phyloP scores from a whole-genome alignment of 31 red algal genomes.

The Porphyra umbilicalis region DNA sequence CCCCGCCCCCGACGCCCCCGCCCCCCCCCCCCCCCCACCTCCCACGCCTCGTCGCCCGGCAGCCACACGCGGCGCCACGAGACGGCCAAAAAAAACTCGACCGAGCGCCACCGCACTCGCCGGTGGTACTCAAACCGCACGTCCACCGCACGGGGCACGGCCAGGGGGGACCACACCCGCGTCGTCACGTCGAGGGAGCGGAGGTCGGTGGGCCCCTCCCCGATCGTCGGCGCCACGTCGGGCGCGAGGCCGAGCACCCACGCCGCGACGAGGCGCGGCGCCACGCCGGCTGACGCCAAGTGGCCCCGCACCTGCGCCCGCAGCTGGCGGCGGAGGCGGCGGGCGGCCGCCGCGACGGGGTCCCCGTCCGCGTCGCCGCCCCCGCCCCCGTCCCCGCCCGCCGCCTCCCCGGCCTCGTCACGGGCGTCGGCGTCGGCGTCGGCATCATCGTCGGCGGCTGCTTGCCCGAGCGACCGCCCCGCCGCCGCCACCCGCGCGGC shows the following conservation, averaged over 20 bases:
- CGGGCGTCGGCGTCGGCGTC: neutral
- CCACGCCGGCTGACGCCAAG: neutral
- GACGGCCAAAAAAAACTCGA: neutral
- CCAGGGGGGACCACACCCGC: neutral
- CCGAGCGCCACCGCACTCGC: neutral
- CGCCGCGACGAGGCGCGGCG: neutral
- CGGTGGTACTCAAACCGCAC: neutral
- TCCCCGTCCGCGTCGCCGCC: neutral
- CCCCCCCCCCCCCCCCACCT: neutral
- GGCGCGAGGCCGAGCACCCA: neutral
- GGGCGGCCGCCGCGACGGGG: neutral
- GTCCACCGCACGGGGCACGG: neutral
- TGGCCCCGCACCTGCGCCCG: neutral
- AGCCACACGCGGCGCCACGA: neutral
- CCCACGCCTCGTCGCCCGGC: neutral
- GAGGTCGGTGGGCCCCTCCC: neutral
- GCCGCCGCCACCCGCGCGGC: neutral
- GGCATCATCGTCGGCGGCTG: neutral
- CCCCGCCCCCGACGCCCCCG: neutral
- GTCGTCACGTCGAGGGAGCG: neutral
- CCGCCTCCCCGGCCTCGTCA: neutral
- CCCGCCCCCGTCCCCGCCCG: neutral
- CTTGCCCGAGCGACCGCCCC: neutral
- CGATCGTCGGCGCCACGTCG: neutral
- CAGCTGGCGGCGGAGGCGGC: neutral